Percentiles rank a stretch among this genome's conserved stretches.
These are phyloP conservation scores for Cichorium intybus DNA, from an alignment of 140 eudicot genomes.

Conservation along the genomic window DNA sequence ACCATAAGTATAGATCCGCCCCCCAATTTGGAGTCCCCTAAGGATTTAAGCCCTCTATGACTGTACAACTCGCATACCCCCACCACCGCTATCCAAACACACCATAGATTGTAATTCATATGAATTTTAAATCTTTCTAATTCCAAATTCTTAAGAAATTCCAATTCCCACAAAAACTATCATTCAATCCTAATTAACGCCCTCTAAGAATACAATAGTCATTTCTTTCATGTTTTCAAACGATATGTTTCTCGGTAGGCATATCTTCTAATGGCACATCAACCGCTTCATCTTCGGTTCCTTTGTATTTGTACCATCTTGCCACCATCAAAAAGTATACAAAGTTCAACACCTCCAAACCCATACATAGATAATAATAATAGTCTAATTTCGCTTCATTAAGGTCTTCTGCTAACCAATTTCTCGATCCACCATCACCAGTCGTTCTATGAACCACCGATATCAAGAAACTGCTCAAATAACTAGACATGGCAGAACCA, in stretches of 20 bases:
- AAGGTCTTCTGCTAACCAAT: constrained; percentile 66
- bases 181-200: too few species aligned
- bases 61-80: too few species aligned
- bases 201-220: neutral
- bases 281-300: constrained; percentile 17
- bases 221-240: constrained; percentile 17
- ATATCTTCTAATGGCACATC: constrained; percentile 41
- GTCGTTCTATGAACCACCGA: constrained; percentile 45
- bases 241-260: constrained; percentile 24
- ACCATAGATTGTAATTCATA: too few species aligned
- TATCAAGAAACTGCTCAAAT: constrained; percentile 50
- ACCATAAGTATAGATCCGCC: too few species aligned
- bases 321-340: constrained; percentile 49
- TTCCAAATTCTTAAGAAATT: too few species aligned
- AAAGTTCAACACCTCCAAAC: constrained; percentile 40
- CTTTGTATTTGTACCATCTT: constrained; percentile 69
- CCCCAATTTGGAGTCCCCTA: too few species aligned
- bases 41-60: too few species aligned
- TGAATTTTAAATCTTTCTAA: too few species aligned
- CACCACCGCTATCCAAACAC: too few species aligned
- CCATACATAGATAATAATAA: constrained; percentile 51
- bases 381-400: constrained; percentile 60
- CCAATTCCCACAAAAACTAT: too few species aligned
- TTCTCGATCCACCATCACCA: constrained; percentile 22
- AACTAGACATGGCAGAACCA: constrained; percentile 53